Percentiles rank a stretch among this genome's conserved stretches.
phyloP scores from a whole-genome alignment of 176 grass and related monocot genomes.

The Olyra latifolia region DNA sequence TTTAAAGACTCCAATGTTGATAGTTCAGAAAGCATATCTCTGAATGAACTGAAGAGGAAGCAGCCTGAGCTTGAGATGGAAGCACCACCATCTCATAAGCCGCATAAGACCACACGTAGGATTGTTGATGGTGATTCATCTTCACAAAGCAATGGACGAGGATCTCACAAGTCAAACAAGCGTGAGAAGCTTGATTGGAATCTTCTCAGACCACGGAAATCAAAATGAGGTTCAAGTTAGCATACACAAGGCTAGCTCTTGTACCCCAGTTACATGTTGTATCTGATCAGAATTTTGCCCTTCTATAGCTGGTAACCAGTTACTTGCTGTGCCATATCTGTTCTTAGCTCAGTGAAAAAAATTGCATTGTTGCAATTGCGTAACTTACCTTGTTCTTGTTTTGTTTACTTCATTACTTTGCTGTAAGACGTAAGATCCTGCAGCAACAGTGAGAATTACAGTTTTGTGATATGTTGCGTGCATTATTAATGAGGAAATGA shows the following conservation, averaged over 20 bases:
- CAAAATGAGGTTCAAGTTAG: slow-evolving; percentile 7
- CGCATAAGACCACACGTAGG: slow-evolving; percentile 32
- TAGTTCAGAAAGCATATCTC: slow-evolving; percentile 45
- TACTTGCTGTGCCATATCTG: not conserved
- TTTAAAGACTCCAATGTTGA: slow-evolving; percentile 33
- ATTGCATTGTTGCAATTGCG: not conserved
- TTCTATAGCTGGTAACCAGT: not conserved
- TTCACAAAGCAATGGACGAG: slow-evolving; percentile 46
- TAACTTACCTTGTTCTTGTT: not conserved
- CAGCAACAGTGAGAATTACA: not conserved
- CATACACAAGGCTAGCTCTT: not conserved
- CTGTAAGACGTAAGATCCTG: slow-evolving; percentile 17
- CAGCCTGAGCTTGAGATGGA: slow-evolving; percentile 49
- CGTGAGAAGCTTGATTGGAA: slow-evolving; percentile 64
- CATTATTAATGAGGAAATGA: not conserved
- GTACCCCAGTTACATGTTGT: slow-evolving; percentile 27
- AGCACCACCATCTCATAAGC: slow-evolving; percentile 38
- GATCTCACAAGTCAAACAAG: slow-evolving; percentile 52
- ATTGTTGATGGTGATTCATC: slow-evolving; percentile 35
- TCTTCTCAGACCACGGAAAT: slow-evolving; percentile 51
- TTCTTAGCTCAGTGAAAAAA: not conserved
- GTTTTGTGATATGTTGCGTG: not conserved
- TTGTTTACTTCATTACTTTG: not conserved
- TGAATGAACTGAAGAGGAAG: slow-evolving; percentile 75
- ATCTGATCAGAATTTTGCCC: not conserved